Evolutionary conservation across 805 yeast genomes (phyloP).

Genomic region (Candida cerambycidarum): DNA sequence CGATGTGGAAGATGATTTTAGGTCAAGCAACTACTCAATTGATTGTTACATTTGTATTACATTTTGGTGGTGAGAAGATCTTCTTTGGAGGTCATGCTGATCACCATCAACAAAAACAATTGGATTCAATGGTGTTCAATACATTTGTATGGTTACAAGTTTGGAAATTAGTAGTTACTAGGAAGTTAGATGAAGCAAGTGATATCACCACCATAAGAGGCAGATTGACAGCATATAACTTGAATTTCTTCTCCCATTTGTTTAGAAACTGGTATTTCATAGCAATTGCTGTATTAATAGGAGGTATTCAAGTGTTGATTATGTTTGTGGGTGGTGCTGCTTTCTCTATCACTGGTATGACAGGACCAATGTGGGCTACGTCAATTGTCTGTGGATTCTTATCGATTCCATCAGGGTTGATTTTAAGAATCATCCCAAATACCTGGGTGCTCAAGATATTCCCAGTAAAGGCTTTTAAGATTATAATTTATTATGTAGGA

Average conservation of each 20-base stretch:
- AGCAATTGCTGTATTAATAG: constrained; percentile 69
- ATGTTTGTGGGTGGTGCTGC: constrained; percentile 99
- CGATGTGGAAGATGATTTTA: constrained; percentile 98
- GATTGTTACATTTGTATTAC: constrained; percentile 72
- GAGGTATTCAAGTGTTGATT: constrained; percentile 79
- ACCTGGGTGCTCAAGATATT: constrained; percentile 61
- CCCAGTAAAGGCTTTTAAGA: constrained; percentile 57
- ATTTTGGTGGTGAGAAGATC: constrained; percentile 73
- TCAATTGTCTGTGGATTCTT: constrained; percentile 79
- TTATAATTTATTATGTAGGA: constrained; percentile 36
- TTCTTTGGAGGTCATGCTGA: constrained; percentile 35
- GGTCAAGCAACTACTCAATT: constrained; percentile 85
- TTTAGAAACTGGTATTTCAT: constrained; percentile 82
- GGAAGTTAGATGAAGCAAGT: constrained; percentile 87
- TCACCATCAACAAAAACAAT: constrained; percentile 50
- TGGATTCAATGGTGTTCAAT: constrained; percentile 87
- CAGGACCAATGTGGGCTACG: constrained; percentile 86
- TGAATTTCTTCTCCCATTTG: constrained; percentile 81
- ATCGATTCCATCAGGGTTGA: constrained; percentile 75
- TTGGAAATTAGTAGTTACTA: constrained; percentile 85
- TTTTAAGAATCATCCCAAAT: constrained; percentile 84
- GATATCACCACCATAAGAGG: constrained; percentile 57
- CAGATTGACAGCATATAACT: constrained; percentile 60
- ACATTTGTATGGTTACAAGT: constrained; percentile 98
- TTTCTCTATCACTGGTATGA: constrained; percentile 75